phyloP scores from a whole-genome alignment of 805 yeast species.

The Candida silvicultrix region DNA sequence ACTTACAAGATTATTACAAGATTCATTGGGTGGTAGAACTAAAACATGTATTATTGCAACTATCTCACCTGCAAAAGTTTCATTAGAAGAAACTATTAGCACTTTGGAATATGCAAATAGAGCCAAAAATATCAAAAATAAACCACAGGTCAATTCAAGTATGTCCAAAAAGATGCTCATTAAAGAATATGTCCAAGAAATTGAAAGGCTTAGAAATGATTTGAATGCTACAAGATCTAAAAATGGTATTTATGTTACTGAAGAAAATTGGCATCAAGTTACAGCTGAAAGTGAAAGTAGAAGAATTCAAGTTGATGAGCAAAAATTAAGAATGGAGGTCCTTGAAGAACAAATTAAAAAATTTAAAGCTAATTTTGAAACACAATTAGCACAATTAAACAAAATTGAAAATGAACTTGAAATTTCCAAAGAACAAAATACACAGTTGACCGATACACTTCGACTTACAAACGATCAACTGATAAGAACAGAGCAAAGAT shows the following conservation, averaged over 20 bases:
- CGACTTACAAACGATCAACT: slow-evolving; percentile 13
- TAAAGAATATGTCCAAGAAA: slow-evolving; percentile 46
- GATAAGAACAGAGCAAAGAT: not conserved
- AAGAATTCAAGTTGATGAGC: slow-evolving; percentile 42
- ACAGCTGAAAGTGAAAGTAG: slow-evolving; percentile 41
- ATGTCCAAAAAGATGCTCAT: slow-evolving; percentile 53
- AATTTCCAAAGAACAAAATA: slow-evolving; percentile 9
- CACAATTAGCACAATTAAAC: slow-evolving; percentile 23
- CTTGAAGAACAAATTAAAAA: slow-evolving; percentile 41
- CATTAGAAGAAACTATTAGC: slow-evolving; percentile 69
- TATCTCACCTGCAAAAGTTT: slow-evolving; percentile 68
- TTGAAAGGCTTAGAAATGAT: slow-evolving; percentile 52
- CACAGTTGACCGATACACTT: slow-evolving; percentile 5
- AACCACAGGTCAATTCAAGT: slow-evolving; percentile 54
- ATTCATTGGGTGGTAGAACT: slow-evolving; percentile 82
- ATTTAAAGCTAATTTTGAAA: slow-evolving; percentile 34
- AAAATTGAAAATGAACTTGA: slow-evolving; percentile 9
- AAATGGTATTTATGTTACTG: slow-evolving; percentile 61
- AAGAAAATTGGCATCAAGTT: slow-evolving; percentile 40
- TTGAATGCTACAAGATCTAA: slow-evolving; percentile 56
- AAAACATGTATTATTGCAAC: slow-evolving; percentile 86
- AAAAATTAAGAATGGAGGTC: slow-evolving; percentile 38
- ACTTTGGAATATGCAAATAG: slow-evolving; percentile 80
- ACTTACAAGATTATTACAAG: slow-evolving; percentile 67
- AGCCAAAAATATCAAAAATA: slow-evolving; percentile 69